Evolutionary conservation across 31 red algal genomes (phyloP).

Genomic region (Porphyra umbilicalis): DNA sequence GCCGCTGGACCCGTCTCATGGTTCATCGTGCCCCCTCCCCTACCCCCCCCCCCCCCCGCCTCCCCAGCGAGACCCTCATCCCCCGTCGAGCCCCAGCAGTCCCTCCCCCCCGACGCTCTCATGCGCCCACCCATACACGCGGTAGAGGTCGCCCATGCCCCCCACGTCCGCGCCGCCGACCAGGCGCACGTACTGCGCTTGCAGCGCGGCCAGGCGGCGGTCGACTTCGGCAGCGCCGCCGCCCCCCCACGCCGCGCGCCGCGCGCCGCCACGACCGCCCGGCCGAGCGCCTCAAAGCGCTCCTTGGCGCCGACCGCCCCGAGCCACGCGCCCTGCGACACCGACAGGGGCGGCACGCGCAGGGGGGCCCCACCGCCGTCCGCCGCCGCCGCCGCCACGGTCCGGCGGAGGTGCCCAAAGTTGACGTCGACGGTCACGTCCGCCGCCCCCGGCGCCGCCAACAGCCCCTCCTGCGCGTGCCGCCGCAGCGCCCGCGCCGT

Average conservation of each 20-base stretch:
- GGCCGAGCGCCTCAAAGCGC: slow-evolving; percentile 32
- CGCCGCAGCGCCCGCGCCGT: slow-evolving; percentile 57
- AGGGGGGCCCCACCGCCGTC: slow-evolving; percentile 4
- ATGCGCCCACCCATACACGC: slow-evolving; percentile 23
- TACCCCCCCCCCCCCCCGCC: too few species aligned
- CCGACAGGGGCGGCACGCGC: neutral
- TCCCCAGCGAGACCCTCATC: too few species aligned
- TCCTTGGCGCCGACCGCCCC: slow-evolving; percentile 42
- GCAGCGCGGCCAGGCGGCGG: slow-evolving; percentile 25
- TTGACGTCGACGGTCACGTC: slow-evolving; percentile 92
- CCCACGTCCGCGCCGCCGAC: slow-evolving; percentile 23
- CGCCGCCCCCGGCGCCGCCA: slow-evolving; percentile 42
- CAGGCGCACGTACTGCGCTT: slow-evolving; percentile 50
- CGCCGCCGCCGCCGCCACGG: neutral
- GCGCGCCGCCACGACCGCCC: slow-evolving; percentile 10
- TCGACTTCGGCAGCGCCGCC: slow-evolving; percentile 26
- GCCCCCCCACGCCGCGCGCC: neutral
- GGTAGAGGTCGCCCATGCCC: slow-evolving; percentile 70
- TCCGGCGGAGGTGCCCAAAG: slow-evolving; percentile 39
- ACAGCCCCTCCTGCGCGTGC: slow-evolving; percentile 34
- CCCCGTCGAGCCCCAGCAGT: neutral
- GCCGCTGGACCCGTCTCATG: too few species aligned
- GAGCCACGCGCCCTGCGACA: slow-evolving; percentile 52
- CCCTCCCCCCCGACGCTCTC: slow-evolving; percentile 1
- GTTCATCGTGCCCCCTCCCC: too few species aligned